Evolutionary conservation across 129 eudicot genomes (phyloP).

Genomic region (Pseudognaphalium luteoalbum): DNA sequence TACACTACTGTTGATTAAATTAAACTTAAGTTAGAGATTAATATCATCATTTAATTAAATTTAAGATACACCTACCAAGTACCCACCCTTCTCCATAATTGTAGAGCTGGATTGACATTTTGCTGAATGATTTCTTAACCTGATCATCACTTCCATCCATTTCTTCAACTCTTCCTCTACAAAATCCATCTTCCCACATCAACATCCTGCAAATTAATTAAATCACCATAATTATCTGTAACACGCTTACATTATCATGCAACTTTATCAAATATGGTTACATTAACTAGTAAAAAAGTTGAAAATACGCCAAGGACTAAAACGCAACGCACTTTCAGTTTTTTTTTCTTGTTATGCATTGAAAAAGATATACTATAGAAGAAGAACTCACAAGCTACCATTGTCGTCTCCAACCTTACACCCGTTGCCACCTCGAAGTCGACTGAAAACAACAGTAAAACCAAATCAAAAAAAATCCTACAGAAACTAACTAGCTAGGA

Average conservation of each 20-base stretch:
- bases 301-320: background rate
- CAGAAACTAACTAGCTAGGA: background rate
- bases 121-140: constrained; percentile 93
- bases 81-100: constrained; percentile 99
- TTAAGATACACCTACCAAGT: constrained; percentile 74
- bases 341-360: background rate
- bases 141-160: constrained; percentile 79
- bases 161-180: constrained; percentile 89
- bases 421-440: constrained; percentile 93
- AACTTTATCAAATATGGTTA: background rate
- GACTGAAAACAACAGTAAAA: constrained; percentile 45
- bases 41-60: constrained; percentile 6
- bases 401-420: constrained; percentile 97
- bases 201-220: constrained; percentile 71
- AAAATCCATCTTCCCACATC: constrained; percentile 99
- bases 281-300: background rate
- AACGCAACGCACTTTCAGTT: background rate
- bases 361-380: background rate
- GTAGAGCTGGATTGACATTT: constrained; percentile 93
- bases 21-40: background rate
- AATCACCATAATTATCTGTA: background rate
- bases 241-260: background rate
- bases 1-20: background rate
- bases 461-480: constrained; percentile 7
- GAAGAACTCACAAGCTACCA: constrained; percentile 87